phyloP scores from a whole-genome alignment of 108 stramenopile genomes.

The Cyclotella choctawhatcheeana region DNA sequence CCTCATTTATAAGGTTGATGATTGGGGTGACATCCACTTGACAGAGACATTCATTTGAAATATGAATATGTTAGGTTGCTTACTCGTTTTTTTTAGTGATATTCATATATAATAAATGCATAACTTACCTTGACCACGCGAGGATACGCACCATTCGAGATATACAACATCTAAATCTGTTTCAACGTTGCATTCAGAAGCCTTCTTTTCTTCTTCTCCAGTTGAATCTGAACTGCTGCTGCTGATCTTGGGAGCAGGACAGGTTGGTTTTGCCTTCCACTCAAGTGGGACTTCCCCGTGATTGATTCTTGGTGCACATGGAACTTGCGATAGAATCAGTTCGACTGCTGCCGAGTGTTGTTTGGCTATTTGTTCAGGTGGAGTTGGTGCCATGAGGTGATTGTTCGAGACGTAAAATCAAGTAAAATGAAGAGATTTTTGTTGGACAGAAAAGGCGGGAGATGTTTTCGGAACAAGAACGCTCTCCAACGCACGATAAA shows the following conservation, averaged over 20 bases:
- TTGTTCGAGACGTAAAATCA: too few species aligned
- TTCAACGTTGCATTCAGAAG: conserved; percentile 5
- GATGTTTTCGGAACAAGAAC: too few species aligned
- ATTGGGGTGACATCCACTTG: conserved; percentile 67
- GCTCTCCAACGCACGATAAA: too few species aligned
- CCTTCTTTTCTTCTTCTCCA: conserved; percentile 3
- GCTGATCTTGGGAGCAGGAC: conserved; percentile 10
- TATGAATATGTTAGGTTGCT: too few species aligned
- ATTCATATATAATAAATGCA: too few species aligned
- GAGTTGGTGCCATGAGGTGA: conserved; percentile 61
- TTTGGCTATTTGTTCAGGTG: conserved; percentile 76
- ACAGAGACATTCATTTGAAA: too few species aligned
- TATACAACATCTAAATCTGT: conserved; percentile 20
- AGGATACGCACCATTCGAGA: conserved; percentile 59
- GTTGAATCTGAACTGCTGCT: conserved; percentile 21
- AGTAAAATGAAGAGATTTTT: too few species aligned
- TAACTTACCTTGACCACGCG: too few species aligned
- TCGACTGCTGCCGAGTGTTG: conserved; percentile 69
- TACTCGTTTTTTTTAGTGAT: too few species aligned
- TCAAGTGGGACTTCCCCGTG: conserved; percentile 69
- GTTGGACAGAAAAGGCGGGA: too few species aligned
- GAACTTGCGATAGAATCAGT: conserved; percentile 52
- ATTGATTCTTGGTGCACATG: conserved; percentile 53
- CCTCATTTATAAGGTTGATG: conserved; percentile 68
- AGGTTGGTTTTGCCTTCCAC: conserved; percentile 65